These are phyloP conservation scores for Trichoderma sp. DNA, from an alignment of 2,329 filamentous ascomycete species.

Conservation along the genomic window DNA sequence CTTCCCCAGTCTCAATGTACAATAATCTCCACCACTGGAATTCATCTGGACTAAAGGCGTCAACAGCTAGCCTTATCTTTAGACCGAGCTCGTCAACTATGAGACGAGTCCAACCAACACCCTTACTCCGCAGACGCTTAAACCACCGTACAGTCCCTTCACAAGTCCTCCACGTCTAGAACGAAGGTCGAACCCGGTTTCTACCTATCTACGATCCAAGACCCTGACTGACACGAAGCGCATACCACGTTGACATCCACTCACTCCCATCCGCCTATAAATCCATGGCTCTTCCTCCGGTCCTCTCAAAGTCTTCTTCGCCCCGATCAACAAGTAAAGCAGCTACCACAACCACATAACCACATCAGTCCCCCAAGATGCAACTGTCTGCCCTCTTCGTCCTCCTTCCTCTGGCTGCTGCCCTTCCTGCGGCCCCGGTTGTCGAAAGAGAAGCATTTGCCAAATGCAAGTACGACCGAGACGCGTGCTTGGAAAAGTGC, in stretches of 20 bases:
- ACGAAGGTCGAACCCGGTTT: not conserved
- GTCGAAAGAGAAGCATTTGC: not conserved
- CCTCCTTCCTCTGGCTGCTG: not conserved
- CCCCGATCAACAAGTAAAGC: not conserved
- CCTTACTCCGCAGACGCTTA: not conserved
- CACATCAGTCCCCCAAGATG: constrained; percentile 1
- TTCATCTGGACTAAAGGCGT: no score
- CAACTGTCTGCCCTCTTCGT: not conserved
- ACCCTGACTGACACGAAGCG: not conserved
- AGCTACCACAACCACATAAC: not conserved
- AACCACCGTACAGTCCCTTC: constrained; percentile 3
- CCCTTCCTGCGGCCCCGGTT: not conserved
- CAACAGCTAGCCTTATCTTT: no score
- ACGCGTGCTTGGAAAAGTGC: no score
- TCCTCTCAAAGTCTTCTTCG: not conserved
- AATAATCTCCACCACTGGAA: no score
- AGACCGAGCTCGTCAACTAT: no score
- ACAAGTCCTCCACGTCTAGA: not conserved
- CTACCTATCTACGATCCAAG: not conserved
- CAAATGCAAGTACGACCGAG: no score
- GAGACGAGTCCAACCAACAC: not conserved
- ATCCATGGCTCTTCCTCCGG: not conserved
- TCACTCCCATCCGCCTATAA: constrained; percentile 1
- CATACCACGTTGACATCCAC: not conserved
- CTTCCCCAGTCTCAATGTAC: no score